These are phyloP conservation scores for Anisogramma anomala DNA, from an alignment of 2,329 filamentous ascomycete species.

Conservation along the genomic window DNA sequence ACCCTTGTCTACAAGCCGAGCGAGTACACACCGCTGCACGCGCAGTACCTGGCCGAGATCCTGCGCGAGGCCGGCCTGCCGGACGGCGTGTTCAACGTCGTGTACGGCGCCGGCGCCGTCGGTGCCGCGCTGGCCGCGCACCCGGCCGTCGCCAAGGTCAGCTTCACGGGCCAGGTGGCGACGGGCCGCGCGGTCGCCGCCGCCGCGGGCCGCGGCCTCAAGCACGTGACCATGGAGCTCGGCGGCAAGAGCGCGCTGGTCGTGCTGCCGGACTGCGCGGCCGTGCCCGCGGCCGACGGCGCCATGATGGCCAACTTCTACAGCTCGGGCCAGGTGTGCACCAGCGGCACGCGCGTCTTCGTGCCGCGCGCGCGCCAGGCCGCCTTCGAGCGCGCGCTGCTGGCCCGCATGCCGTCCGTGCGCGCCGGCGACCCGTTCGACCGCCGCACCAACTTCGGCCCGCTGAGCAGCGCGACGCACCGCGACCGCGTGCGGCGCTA, in stretches of 20 bases:
- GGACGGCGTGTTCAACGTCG: slow-evolving; percentile 74
- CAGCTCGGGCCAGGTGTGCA: slow-evolving; percentile 84
- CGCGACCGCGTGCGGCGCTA: slow-evolving; percentile 68
- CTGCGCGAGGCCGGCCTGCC: slow-evolving; percentile 71
- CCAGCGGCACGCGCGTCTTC: slow-evolving; percentile 83
- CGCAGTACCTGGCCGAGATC: slow-evolving; percentile 60
- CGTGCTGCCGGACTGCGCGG: slow-evolving; percentile 66
- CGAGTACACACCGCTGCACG: slow-evolving; percentile 79
- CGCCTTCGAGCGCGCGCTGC: slow-evolving; percentile 55
- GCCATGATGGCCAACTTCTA: slow-evolving; percentile 94
- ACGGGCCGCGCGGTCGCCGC: slow-evolving; percentile 75
- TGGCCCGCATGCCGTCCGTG: slow-evolving; percentile 58
- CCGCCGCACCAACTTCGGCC: slow-evolving; percentile 67
- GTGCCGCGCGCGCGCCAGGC: slow-evolving; percentile 54
- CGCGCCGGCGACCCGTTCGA: slow-evolving; percentile 65
- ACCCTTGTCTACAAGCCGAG: slow-evolving; percentile 88
- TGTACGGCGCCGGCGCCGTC: slow-evolving; percentile 69
- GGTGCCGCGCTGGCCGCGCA: slow-evolving; percentile 66
- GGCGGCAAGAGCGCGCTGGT: slow-evolving; percentile 78
- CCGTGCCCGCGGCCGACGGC: slow-evolving; percentile 72
- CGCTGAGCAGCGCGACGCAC: slow-evolving; percentile 64
- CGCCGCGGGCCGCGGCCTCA: slow-evolving; percentile 66
- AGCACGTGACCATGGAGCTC: slow-evolving; percentile 85
- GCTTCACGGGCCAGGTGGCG: slow-evolving; percentile 77
- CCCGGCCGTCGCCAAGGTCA: slow-evolving; percentile 67